phyloP scores from a whole-genome alignment of 176 grass and related monocot species.

The Raddia distichophylla region DNA sequence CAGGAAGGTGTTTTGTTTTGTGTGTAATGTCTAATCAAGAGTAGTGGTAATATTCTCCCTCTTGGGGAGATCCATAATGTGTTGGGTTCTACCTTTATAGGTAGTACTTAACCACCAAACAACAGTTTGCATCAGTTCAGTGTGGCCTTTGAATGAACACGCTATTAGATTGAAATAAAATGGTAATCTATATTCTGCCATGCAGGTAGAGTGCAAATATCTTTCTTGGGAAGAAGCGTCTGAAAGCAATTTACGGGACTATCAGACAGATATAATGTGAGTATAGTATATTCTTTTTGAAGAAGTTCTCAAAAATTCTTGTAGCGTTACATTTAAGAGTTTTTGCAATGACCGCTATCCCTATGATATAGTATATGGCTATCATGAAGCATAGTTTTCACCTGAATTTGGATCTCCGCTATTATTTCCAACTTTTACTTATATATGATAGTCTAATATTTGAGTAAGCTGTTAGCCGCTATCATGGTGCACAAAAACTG shows the following conservation, averaged over 20 bases:
- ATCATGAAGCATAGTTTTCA: not conserved
- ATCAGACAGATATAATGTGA: constrained; percentile 69
- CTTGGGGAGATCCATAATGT: not conserved
- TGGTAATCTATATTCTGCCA: constrained; percentile 6
- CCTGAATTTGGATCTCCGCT: not conserved
- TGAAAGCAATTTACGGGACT: constrained; percentile 54
- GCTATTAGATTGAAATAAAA: not conserved
- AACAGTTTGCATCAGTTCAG: not conserved
- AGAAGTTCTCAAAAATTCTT: constrained; percentile 7
- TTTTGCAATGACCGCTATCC: not conserved
- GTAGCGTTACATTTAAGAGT: not conserved
- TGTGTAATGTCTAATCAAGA: not conserved
- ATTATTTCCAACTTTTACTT: not conserved
- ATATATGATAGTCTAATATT: not conserved
- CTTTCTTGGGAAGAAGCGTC: constrained; percentile 83
- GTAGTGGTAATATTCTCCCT: not conserved
- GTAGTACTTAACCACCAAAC: not conserved
- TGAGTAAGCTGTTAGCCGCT: not conserved
- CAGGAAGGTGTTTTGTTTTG: not conserved
- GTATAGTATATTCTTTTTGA: constrained; percentile 25
- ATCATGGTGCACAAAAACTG: not conserved
- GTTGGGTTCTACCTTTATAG: not conserved
- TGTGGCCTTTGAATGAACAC: constrained; percentile 17
- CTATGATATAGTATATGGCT: not conserved
- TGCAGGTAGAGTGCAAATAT: constrained; percentile 84